phyloP scores from a whole-genome alignment of 1,139 yeast genomes.

The Suhomyces ambrosiae region DNA sequence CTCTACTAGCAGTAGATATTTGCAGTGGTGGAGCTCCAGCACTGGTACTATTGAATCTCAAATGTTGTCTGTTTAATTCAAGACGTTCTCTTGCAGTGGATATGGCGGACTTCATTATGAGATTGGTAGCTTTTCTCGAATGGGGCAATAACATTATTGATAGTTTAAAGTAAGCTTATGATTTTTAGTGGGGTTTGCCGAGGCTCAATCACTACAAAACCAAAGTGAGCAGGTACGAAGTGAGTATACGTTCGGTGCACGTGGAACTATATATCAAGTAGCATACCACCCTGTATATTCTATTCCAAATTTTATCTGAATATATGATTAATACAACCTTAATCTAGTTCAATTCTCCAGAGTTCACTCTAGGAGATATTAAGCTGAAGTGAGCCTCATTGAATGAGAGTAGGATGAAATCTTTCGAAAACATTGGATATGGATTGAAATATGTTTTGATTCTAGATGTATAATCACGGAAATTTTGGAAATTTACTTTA shows the following conservation, averaged over 20 bases:
- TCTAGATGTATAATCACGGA: background rate
- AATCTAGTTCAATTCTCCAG: too few relatives aligned
- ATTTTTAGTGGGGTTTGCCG: background rate
- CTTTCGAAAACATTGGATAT: too few relatives aligned
- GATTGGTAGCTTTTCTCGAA: background rate
- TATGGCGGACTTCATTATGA: background rate
- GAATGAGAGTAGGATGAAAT: too few relatives aligned
- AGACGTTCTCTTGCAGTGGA: conserved; percentile 23
- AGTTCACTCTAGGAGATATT: too few relatives aligned
- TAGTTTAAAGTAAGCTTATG: background rate
- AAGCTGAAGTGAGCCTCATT: too few relatives aligned
- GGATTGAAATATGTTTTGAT: too few relatives aligned
- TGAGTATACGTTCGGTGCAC: too few relatives aligned
- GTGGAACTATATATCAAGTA: too few relatives aligned
- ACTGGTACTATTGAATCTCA: conserved; percentile 15
- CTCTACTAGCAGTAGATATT: conserved; percentile 25
- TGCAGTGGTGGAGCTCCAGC: conserved; percentile 12
- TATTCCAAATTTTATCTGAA: too few relatives aligned
- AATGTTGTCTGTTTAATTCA: conserved; percentile 25
- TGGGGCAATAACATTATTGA: background rate
- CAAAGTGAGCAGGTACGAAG: too few relatives aligned
- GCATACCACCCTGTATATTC: too few relatives aligned
- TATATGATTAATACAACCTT: too few relatives aligned
- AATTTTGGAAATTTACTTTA: background rate
- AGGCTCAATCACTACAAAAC: background rate